Evolutionary conservation across 176 grass and related monocot species (phyloP).

Genomic region (Cymbopogon citratus): DNA sequence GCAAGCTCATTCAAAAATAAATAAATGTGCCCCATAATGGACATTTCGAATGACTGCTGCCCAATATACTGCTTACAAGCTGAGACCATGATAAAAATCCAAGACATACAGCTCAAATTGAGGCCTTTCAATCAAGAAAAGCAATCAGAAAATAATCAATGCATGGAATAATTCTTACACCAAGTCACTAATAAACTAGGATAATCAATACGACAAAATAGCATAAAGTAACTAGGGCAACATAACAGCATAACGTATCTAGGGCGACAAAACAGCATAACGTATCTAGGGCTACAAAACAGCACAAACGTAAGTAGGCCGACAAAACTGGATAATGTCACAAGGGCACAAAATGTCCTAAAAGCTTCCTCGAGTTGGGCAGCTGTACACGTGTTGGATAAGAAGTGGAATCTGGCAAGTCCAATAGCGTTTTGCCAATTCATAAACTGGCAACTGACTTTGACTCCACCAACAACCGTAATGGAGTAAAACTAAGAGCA

Average conservation of each 20-base stretch:
- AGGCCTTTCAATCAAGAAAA: neutral
- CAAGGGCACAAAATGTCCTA: neutral
- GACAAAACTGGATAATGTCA: neutral
- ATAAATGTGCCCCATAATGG: neutral
- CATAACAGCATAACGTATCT: neutral
- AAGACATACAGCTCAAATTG: neutral
- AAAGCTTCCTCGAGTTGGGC: neutral
- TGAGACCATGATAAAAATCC: neutral
- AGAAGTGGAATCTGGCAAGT: neutral
- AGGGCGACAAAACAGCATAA: neutral
- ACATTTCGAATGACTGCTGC: neutral
- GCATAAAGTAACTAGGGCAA: no score
- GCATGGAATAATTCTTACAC: neutral
- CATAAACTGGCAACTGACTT: neutral
- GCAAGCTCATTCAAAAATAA: slow-evolving; percentile 1
- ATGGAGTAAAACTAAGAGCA: neutral
- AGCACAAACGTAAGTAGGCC: neutral
- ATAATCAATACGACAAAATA: neutral
- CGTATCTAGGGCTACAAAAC: neutral
- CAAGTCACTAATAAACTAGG: neutral
- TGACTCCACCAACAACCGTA: neutral
- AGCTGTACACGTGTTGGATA: neutral
- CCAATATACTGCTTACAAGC: neutral
- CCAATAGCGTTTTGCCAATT: neutral
- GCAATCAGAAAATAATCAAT: neutral